Conservation (phyloP, 2,329 filamentous ascomycete species). For the Penicillium hordei region DNA sequence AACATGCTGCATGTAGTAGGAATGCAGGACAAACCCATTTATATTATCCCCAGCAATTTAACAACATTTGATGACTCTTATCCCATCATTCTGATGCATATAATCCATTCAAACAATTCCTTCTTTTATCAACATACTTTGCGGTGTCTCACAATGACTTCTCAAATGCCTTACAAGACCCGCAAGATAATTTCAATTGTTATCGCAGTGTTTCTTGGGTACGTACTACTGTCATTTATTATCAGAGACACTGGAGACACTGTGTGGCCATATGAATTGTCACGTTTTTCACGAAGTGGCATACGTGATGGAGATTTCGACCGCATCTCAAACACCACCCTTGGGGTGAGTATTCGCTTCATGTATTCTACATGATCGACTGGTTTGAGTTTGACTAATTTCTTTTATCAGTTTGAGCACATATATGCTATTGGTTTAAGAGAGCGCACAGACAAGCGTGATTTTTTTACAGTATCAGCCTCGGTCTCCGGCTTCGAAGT, state of each 20-base stretch:
- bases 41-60: not conserved
- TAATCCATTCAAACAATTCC: not conserved
- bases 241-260: not conserved
- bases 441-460: conserved; percentile 51
- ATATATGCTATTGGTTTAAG: conserved; percentile 51
- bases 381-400: not conserved
- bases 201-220: not conserved
- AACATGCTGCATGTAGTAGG: not conserved
- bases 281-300: not conserved
- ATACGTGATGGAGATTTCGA: conserved; percentile 8
- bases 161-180: not conserved
- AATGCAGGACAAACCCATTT: not conserved
- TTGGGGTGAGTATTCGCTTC: conserved; percentile 24
- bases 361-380: not conserved
- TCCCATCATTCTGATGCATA: not conserved
- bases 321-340: conserved; percentile 29
- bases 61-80: not conserved
- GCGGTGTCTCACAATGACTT: not conserved
- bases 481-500: conserved; percentile 45
- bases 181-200: not conserved
- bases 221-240: not conserved
- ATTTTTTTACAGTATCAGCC: conserved; percentile 48
- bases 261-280: not conserved
- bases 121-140: not conserved
- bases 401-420: conserved; percentile 40